These are phyloP conservation scores for Starmerella ratchasimensis DNA, from an alignment of 805 yeast genomes.

Conservation along the genomic window DNA sequence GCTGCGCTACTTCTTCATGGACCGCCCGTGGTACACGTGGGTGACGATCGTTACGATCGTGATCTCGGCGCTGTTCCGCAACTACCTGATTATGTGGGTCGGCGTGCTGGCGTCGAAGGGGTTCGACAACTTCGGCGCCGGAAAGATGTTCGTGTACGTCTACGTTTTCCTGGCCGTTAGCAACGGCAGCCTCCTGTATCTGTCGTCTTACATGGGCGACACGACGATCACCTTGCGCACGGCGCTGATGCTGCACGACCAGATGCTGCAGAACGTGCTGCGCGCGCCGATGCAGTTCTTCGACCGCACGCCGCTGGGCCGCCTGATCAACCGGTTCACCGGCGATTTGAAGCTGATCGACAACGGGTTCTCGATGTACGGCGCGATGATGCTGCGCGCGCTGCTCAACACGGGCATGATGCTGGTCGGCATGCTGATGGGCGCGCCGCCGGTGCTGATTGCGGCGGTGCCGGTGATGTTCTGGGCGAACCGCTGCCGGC, in stretches of 20 bases:
- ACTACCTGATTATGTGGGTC: background rate
- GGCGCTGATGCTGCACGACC: conserved; percentile 35
- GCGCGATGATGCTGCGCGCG: conserved; percentile 9
- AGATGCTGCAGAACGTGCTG: conserved; percentile 57
- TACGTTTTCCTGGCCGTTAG: conserved; percentile 64
- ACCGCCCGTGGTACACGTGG: conserved; percentile 51
- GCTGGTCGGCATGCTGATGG: conserved; percentile 45
- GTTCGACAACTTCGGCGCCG: conserved; percentile 35
- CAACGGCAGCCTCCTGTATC: conserved; percentile 21
- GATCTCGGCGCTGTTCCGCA: conserved; percentile 22
- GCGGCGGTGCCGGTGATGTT: conserved; percentile 54
- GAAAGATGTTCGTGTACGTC: conserved; percentile 46
- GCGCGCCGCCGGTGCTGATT: conserved; percentile 74
- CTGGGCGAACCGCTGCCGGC: conserved; percentile 54
- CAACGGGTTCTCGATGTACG: conserved; percentile 36
- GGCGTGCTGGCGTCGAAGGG: conserved; percentile 1
- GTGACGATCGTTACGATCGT: conserved; percentile 30
- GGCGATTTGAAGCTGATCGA: conserved; percentile 78
- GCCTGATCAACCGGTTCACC: conserved; percentile 78
- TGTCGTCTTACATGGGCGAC: conserved; percentile 6
- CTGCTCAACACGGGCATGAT: background rate
- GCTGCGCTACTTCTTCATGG: conserved; percentile 21
- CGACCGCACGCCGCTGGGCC: conserved; percentile 88
- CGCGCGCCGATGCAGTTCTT: conserved; percentile 88
- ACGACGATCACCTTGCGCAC: conserved; percentile 12